These are phyloP conservation scores for Erodium moschatum DNA, from an alignment of 441 rosid genomes.

Conservation along the genomic window DNA sequence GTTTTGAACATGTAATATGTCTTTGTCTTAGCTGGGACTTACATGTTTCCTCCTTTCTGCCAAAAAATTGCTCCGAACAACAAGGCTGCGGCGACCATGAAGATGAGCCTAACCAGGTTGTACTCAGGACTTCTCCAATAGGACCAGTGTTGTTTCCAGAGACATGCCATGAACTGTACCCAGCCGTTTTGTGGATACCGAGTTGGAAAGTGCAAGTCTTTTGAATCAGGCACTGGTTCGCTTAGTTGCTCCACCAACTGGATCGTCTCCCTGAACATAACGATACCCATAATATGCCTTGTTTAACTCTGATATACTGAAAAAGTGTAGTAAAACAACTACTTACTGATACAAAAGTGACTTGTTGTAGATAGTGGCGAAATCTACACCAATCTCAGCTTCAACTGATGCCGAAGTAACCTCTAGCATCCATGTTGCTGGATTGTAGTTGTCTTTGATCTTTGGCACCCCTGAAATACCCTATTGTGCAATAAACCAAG, in stretches of 20 bases:
- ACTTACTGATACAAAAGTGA: slow-evolving; percentile 34
- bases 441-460: slow-evolving; percentile 47
- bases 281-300: too few species aligned
- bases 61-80: slow-evolving; percentile 49
- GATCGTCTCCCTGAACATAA: slow-evolving; percentile 28
- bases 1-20: too few species aligned
- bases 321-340: background rate
- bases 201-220: slow-evolving; percentile 38
- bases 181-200: slow-evolving; percentile 36
- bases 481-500: slow-evolving; percentile 20
- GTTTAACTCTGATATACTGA: too few species aligned
- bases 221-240: slow-evolving; percentile 33
- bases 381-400: slow-evolving; percentile 43
- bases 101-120: slow-evolving; percentile 47
- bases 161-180: slow-evolving; percentile 54
- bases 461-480: slow-evolving; percentile 39
- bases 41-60: slow-evolving; percentile 53
- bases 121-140: slow-evolving; percentile 71
- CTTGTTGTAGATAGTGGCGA: slow-evolving; percentile 32
- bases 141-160: slow-evolving; percentile 59
- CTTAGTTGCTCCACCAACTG: slow-evolving; percentile 35
- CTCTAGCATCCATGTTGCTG: slow-evolving; percentile 63
- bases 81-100: slow-evolving; percentile 24
- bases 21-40: slow-evolving; percentile 12
- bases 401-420: slow-evolving; percentile 45